These are phyloP conservation scores for Teratosphaeria destructans DNA, from an alignment of 2,329 filamentous ascomycete species.

Conservation along the genomic window DNA sequence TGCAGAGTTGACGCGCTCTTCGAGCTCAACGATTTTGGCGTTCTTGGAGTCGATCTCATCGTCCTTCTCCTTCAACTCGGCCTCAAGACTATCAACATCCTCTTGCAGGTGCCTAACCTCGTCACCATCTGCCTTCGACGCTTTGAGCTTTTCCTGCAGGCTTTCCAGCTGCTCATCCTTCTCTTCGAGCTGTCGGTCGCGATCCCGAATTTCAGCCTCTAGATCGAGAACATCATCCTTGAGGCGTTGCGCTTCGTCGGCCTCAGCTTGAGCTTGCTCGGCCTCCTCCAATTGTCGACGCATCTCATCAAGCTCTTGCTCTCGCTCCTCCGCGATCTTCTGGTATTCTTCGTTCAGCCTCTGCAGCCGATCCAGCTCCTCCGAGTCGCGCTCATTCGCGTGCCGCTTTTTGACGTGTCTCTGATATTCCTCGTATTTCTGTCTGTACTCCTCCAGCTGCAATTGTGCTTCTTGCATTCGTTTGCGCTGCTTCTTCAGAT, in stretches of 20 bases:
- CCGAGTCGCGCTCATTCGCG: constrained; percentile 55
- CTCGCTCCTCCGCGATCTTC: constrained; percentile 28
- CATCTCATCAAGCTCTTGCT: constrained; percentile 33
- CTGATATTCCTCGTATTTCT: constrained; percentile 72
- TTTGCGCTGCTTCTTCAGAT: constrained; percentile 79
- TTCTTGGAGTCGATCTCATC: constrained; percentile 27
- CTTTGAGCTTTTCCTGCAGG: constrained; percentile 28
- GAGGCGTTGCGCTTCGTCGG: constrained; percentile 27
- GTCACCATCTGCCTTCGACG: constrained; percentile 21
- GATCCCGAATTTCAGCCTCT: constrained; percentile 43
- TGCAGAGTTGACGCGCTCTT: constrained; percentile 19
- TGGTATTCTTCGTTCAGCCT: constrained; percentile 35
- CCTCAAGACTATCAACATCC: constrained; percentile 41
- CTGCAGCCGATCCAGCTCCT: constrained; percentile 44
- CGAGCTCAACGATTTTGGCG: constrained; percentile 21
- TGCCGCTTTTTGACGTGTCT: constrained; percentile 70
- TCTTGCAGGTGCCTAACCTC: constrained; percentile 52
- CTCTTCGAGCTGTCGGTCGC: constrained; percentile 25
- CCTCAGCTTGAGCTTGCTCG: constrained; percentile 25
- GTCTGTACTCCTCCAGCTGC: constrained; percentile 72
- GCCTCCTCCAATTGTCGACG: constrained; percentile 31
- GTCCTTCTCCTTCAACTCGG: constrained; percentile 41
- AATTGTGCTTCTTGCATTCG: constrained; percentile 71
- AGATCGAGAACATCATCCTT: constrained; percentile 40
- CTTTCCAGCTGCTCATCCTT: constrained; percentile 42